These are phyloP conservation scores for Purshia tridentata DNA, from an alignment of 306 rosid species.

Conservation along the genomic window DNA sequence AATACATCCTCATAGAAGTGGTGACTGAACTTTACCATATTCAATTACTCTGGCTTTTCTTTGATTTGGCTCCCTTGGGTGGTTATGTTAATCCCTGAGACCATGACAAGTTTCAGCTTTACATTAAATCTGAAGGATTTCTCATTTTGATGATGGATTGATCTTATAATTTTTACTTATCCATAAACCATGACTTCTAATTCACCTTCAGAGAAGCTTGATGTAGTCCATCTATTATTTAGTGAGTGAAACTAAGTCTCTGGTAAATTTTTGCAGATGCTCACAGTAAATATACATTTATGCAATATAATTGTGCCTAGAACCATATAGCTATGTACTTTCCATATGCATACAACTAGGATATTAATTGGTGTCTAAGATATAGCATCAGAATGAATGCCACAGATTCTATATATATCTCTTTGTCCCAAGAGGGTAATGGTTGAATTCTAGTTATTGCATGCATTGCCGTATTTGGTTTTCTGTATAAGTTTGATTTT, in stretches of 20 bases:
- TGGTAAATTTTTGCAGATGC: background rate
- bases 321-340: background rate
- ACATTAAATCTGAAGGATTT: background rate
- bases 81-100: background rate
- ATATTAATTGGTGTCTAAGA: background rate
- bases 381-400: background rate
- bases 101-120: background rate
- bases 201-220: background rate
- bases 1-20: background rate
- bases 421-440: background rate
- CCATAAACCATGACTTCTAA: background rate
- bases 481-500: conserved; percentile 6
- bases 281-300: background rate
- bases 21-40: background rate
- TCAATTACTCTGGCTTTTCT: background rate
- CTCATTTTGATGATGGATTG: background rate
- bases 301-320: background rate
- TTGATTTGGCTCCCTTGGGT: background rate
- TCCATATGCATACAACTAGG: background rate
- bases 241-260: background rate
- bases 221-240: background rate
- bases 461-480: background rate
- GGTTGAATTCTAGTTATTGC: background rate
- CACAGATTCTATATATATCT: background rate
- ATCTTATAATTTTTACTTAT: background rate